Base-by-base conservation (phyloP, 2,329 filamentous ascomycete genomes). In the Fusarium circinatum region DNA sequence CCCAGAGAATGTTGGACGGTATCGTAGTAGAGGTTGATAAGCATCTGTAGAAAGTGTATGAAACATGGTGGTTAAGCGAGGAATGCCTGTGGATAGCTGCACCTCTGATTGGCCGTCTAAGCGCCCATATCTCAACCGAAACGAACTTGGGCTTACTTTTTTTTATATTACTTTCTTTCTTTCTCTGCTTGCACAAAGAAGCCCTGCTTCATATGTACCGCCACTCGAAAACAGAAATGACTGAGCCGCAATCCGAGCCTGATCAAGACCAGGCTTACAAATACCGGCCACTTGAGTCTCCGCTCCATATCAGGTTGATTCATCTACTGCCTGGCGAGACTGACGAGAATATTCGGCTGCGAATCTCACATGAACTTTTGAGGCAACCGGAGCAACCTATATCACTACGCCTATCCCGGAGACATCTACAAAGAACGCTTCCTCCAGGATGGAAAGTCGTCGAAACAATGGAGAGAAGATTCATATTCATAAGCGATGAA, bases 211-310 rank as follows among this genome's bases (percentile, higher is more conserved):
- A 17, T 3, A n/a, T 0, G 7, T 30, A 30, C 2, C 10, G 10
- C 4, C 13, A 32, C 5, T 5, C 20, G 8, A 7, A n/a, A 12
- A 7, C 1, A 49, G 15, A 13, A 13, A 32, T 49, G 34, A 22
- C 14, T n/a, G 8, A 0, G 10, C 14, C 7, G 1, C 10, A 7
- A n/a, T 2, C 24, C 1, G 5, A 22, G 14, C 24, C 5, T 5
- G 24, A 39, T 26, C 7, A 0, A 54, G 51, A 0, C 34, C 24
- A 38, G 34, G 3, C 14, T 22, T 54, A 54, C 20, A 28, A 6
- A 39, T 54, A 54, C 8, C 2, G 5, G 18, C 1, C 51, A 13
- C 51, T 54, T 1, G 24, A 54, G 24, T 39, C 34, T 14, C 14
- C 10, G 3, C 51, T 54, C 10, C 51, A 54, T 13, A 54, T 54